Base-by-base conservation (phyloP, 148 eudicot genomes). In the Beta vulgaris region DNA sequence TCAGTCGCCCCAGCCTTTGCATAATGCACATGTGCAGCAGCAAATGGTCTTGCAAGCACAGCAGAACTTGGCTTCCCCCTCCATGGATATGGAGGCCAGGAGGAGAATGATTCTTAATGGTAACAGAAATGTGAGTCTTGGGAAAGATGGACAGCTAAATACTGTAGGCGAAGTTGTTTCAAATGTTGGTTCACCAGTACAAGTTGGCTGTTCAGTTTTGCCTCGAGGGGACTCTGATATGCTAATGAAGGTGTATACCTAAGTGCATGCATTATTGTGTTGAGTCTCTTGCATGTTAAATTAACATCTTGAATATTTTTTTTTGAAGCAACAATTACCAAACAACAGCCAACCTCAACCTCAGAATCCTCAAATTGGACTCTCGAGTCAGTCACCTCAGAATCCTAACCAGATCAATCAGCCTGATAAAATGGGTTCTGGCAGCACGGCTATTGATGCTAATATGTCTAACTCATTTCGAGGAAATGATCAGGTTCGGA, bases 401-500 rank as follows among this genome's bases (percentile, higher is more conserved):
- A 77, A 76, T 57, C 43, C 85, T 32, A 82, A 73, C 73, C 86
- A 84, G 82, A 80, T 71, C 3, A 81, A 72, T 68, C 87, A 84
- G 81, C 83, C 76, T 10, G 87, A 84, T 72, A 84, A 80, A 81
- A 73, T 80, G 66, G 86, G 87, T 57, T 75, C 82, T 68, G 80
- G 86, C 71, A 85, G 86, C 73, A 85, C 84, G 77, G 44, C 82
- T 26, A 82, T 83, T 81, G 91, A 89, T 78, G 91, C 82, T 78
- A 83, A 86, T 77, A 76, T 86, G 86, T 79, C 89, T 32, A 89
- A 89, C 75, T 84, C 89, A 19, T 84, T 73, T 62, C 87, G 90
- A 10, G 89, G 89, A 76, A 89, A 79, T 79, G 91, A 89, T 79
- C 91, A 89, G 91, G 93, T 89, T 77, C 42, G 81, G 78, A 59